Conservation (phyloP, 2,329 filamentous ascomycete genomes). For the Penicillium capsulatum region DNA sequence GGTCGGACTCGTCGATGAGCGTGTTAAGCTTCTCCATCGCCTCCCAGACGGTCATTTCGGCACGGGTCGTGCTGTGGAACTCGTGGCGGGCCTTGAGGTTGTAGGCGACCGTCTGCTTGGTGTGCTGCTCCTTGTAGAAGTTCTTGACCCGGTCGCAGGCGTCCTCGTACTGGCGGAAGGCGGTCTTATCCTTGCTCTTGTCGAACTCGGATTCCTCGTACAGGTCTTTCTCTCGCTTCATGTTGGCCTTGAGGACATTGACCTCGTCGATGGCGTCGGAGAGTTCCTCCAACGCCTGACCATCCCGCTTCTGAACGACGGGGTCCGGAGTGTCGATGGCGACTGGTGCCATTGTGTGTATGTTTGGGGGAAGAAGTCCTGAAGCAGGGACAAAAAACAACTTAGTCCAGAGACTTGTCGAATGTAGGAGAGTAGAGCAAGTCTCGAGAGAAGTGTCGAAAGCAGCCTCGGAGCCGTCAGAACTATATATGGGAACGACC, state of each 20-base stretch:
- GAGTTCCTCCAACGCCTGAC: constrained; percentile 54
- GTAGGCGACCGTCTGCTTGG: constrained; percentile 60
- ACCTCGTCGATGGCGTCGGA: constrained; percentile 59
- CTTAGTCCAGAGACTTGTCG: too few species aligned
- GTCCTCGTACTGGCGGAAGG: constrained; percentile 77
- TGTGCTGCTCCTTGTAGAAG: constrained; percentile 73
- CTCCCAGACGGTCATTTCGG: constrained; percentile 82
- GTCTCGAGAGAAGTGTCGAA: too few species aligned
- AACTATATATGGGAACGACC: too few species aligned
- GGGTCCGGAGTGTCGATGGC: constrained; percentile 25
- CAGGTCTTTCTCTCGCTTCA: constrained; percentile 41
- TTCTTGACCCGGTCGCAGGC: constrained; percentile 79
- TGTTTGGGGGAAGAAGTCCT: too few species aligned
- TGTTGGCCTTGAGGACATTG: constrained; percentile 55
- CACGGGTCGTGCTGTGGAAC: constrained; percentile 63
- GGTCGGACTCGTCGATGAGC: constrained; percentile 85
- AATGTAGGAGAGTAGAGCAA: too few species aligned
- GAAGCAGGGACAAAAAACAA: too few species aligned
- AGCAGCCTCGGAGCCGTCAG: too few species aligned
- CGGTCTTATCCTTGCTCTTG: constrained; percentile 69
- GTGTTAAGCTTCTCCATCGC: constrained; percentile 91
- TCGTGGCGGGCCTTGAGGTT: constrained; percentile 74
- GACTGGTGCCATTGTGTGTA: constrained; percentile 29
- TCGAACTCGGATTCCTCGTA: constrained; percentile 65
- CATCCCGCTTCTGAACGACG: constrained; percentile 46